These are phyloP conservation scores for Eutrema heterophyllum DNA, from an alignment of 345 rosid species.

Conservation along the genomic window DNA sequence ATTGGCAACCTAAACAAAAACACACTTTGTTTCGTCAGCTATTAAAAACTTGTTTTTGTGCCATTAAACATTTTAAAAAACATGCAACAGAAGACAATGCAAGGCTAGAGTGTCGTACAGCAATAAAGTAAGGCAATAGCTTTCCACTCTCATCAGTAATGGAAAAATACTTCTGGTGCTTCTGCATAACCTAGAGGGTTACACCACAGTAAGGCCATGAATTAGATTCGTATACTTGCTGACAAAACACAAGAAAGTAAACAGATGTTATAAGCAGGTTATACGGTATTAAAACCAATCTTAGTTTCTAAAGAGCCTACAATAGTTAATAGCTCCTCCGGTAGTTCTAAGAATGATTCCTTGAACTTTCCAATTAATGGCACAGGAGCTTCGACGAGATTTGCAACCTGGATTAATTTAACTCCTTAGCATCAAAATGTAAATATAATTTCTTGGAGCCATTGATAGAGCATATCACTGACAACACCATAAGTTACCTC, in stretches of 20 bases:
- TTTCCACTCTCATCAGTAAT: constrained; percentile 56
- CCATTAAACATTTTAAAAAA: neutral
- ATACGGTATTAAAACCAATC: neutral
- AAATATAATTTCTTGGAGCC: neutral
- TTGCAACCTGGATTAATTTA: constrained; percentile 56
- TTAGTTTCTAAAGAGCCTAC: constrained; percentile 40
- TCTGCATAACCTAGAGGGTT: constrained; percentile 80
- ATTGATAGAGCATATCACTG: constrained; percentile 16
- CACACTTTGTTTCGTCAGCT: constrained; percentile 12
- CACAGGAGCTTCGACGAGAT: constrained; percentile 95
- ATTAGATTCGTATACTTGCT: constrained; percentile 1
- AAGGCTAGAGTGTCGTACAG: constrained; percentile 45
- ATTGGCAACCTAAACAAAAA: constrained; percentile 78
- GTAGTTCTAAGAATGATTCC: constrained; percentile 86
- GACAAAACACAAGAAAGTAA: neutral
- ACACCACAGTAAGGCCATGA: constrained; percentile 11
- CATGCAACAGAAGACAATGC: constrained; percentile 10
- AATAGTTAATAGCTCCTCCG: constrained; percentile 79
- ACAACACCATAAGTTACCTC: constrained; percentile 49
- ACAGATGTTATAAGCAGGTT: neutral
- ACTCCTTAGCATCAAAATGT: neutral
- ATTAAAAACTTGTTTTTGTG: neutral
- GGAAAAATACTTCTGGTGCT: constrained; percentile 92
- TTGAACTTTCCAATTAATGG: constrained; percentile 78
- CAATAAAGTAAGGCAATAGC: constrained; percentile 81